Conservation (phyloP, 1,284 basidiomycete species). For the Tylopilus sp. region DNA sequence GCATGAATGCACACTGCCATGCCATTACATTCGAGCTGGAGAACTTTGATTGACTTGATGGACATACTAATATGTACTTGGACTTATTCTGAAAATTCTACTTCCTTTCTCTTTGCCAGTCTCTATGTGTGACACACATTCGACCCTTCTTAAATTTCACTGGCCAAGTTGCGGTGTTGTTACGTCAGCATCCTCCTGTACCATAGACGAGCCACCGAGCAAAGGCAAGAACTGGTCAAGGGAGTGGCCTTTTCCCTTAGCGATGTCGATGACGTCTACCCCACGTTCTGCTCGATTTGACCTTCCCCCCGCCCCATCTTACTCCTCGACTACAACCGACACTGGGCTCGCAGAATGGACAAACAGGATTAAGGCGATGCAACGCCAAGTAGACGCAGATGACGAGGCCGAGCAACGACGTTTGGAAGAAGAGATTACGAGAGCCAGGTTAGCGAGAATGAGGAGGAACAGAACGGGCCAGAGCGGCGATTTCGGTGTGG, state of each 20-base stretch:
- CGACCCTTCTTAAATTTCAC: no score
- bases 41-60: neutral
- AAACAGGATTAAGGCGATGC: conserved; percentile 70
- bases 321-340: conserved; percentile 41
- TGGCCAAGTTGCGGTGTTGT: no score
- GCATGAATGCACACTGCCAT: neutral
- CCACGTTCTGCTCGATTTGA: conserved; percentile 37
- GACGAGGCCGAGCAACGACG: conserved; percentile 70
- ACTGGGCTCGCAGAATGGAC: conserved; percentile 74
- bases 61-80: neutral
- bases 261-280: conserved; percentile 27
- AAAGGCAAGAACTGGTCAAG: neutral
- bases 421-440: conserved; percentile 72
- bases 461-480: conserved; percentile 49
- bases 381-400: conserved; percentile 73
- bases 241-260: neutral
- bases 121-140: no score
- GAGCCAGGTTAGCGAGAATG: conserved; percentile 62
- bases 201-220: no score
- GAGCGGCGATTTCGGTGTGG: conserved; percentile 43
- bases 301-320: conserved; percentile 34
- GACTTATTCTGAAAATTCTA: neutral
- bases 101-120: no score
- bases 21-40: no score
- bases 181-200: no score